A percentile compares a stretch with the other conserved stretches of the same genome.
These are phyloP conservation scores for Agapanthus africanus DNA, from an alignment of 106 monocot species.

Conservation along the genomic window DNA sequence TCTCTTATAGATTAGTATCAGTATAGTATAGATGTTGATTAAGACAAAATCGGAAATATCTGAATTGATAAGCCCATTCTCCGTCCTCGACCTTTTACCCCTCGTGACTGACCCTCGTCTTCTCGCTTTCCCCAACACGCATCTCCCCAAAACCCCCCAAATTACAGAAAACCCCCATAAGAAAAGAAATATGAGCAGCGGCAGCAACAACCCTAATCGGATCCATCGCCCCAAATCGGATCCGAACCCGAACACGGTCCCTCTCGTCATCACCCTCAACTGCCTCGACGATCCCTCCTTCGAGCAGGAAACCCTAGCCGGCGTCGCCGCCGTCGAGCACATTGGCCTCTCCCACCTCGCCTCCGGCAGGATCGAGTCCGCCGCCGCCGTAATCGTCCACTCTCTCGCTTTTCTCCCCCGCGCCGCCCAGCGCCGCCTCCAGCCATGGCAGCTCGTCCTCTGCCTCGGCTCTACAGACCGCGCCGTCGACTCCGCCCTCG, in stretches of 20 bases:
- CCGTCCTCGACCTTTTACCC: too few species aligned
- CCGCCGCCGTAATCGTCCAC: constrained; percentile 63
- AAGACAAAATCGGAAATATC: too few species aligned
- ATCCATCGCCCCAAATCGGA: not conserved
- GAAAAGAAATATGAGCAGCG: too few species aligned
- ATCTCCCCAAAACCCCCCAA: too few species aligned
- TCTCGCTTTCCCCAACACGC: too few species aligned
- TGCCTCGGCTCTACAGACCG: constrained; percentile 92
- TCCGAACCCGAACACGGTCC: constrained; percentile 20
- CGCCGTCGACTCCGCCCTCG: constrained; percentile 68
- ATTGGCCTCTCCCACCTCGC: constrained; percentile 58
- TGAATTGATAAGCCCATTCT: too few species aligned
- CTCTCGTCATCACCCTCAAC: constrained; percentile 81
- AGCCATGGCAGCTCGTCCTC: constrained; percentile 75
- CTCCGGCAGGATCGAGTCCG: constrained; percentile 62
- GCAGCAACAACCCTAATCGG: too few species aligned
- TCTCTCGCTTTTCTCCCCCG: constrained; percentile 89
- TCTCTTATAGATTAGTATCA: too few species aligned
- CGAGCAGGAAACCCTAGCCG: constrained; percentile 56
- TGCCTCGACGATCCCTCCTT: constrained; percentile 77
- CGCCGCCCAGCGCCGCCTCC: constrained; percentile 83
- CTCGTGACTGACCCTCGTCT: too few species aligned
- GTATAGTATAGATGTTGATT: too few species aligned
- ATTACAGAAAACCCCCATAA: too few species aligned
- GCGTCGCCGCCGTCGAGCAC: constrained; percentile 71